Evolutionary conservation across 441 rosid species (phyloP).

Genomic region (Oxalis stricta): DNA sequence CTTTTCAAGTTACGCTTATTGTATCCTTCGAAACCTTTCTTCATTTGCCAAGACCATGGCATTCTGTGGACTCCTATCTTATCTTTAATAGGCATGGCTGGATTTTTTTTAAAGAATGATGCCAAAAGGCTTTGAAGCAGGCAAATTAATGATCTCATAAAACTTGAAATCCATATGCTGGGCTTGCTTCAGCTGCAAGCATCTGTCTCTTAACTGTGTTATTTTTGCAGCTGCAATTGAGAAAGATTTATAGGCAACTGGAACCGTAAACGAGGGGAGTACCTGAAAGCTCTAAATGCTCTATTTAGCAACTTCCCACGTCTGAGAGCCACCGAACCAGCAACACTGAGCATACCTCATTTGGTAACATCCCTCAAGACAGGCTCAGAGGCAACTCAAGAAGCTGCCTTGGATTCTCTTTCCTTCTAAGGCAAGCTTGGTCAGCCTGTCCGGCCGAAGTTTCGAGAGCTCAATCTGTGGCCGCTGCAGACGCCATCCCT

Average conservation of each 20-base stretch:
- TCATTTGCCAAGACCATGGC: neutral
- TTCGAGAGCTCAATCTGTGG: constrained; percentile 92
- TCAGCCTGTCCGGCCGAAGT: constrained; percentile 98
- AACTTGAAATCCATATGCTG: no score
- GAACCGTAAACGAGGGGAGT: constrained; percentile 93
- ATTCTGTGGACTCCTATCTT: neutral
- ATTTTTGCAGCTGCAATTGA: constrained; percentile 90
- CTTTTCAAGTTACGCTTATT: no score
- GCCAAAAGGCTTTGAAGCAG: no score
- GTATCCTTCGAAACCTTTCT: neutral
- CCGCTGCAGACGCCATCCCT: constrained; percentile 98
- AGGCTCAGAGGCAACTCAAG: constrained; percentile 94
- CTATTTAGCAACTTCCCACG: constrained; percentile 97
- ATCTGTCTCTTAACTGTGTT: constrained; percentile 6
- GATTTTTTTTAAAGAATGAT: no score
- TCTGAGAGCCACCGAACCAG: constrained; percentile 95
- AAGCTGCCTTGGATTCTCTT: constrained; percentile 95
- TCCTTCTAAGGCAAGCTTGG: constrained; percentile 99
- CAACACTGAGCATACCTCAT: constrained; percentile 96
- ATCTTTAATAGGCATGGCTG: no score
- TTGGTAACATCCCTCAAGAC: constrained; percentile 89
- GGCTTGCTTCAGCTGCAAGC: constrained; percentile 3
- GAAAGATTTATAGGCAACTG: constrained; percentile 96
- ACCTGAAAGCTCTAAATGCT: constrained; percentile 84
- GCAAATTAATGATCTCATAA: no score